Base-by-base conservation (phyloP, 2,329 filamentous ascomycete species). In the Verticillium tricorpus region DNA sequence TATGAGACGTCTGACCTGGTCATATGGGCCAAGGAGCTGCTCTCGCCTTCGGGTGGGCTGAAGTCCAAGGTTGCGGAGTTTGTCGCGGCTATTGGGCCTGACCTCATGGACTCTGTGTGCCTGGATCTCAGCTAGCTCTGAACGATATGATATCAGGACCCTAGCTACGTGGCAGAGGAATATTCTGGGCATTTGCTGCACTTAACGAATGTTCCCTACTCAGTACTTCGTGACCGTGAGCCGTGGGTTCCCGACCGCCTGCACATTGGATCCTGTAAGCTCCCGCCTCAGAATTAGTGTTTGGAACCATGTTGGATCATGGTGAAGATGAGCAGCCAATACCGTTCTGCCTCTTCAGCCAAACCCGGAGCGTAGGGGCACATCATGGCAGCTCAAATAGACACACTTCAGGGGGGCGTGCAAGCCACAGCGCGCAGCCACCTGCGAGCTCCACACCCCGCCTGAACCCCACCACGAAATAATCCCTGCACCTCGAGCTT, bases 31-130 rank as follows among this genome's bases (percentile, higher is more conserved):
- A 70, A 75, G 1, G 79, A 83, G 56, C 74, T 76, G 37, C 73
- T 89, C 4, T 62, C 61, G 2, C 22, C 35, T 2, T 71, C 74
- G 14, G 78, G 87, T 57, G 72, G 77, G 19, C 73, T 90, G 37
- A 90, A 88, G 69, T 82, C 84, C 0, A 79, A 82, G 39, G 81
- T 93, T 62, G 89, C 86, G 1, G 89, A 92, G 68, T 71, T 92
- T 58, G 83, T 87, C 3, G 88, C 89, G 3, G 84, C 85, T 12
- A 73, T 92, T 55, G 90, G 90, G 0, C 78, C 82, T 1, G 84
- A 88, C 54, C 71, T 89, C 57, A 78, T 85, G 55, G 75, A 73
- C 22, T 76, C 81, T 59, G 76, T 90, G 19, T 84, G 87, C 52
- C 73, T 92, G 15, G 83, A 89, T 67, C 82, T 89, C 58, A 56